Evolutionary conservation across 2,329 filamentous ascomycete genomes (phyloP).

Genomic region (Talaromyces sp.): DNA sequence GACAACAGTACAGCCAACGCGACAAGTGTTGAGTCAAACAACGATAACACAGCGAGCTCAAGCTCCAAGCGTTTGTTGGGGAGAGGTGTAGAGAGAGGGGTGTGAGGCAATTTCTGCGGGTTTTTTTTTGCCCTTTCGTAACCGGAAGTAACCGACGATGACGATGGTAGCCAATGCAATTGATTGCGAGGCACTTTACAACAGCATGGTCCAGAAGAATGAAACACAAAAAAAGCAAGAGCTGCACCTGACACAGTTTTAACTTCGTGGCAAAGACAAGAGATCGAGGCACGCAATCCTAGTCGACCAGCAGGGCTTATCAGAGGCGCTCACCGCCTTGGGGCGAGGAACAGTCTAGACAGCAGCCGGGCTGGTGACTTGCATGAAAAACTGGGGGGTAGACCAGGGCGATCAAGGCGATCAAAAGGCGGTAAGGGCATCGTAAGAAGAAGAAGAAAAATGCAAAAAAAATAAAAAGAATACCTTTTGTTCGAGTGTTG

Average conservation of each 20-base stretch:
- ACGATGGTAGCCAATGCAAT: conserved; percentile 3
- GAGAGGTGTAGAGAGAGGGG: not conserved
- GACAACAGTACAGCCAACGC: not conserved
- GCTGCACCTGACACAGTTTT: not conserved
- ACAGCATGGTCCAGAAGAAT: not conserved
- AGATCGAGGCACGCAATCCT: not conserved
- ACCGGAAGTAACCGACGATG: conserved; percentile 13
- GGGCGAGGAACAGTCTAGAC: not conserved
- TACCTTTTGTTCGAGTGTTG: not conserved
- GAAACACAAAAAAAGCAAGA: not conserved
- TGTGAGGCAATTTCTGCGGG: conserved; percentile 8
- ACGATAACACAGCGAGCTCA: not conserved
- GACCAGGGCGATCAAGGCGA: not conserved
- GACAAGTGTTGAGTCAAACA: not conserved
- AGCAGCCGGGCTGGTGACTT: not conserved
- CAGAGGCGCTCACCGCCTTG: conserved; percentile 11
- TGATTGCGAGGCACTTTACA: not conserved
- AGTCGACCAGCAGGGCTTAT: conserved; percentile 3
- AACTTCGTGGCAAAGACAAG: not conserved
- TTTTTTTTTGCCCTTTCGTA: conserved; percentile 1
- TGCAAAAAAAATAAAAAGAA: not conserved
- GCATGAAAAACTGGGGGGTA: not conserved
- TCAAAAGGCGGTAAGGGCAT: not conserved
- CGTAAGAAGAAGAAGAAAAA: not conserved
- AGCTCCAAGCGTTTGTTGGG: not conserved